Conservation (phyloP, 2,329 filamentous ascomycete species). For the Cercospora berteroae region DNA sequence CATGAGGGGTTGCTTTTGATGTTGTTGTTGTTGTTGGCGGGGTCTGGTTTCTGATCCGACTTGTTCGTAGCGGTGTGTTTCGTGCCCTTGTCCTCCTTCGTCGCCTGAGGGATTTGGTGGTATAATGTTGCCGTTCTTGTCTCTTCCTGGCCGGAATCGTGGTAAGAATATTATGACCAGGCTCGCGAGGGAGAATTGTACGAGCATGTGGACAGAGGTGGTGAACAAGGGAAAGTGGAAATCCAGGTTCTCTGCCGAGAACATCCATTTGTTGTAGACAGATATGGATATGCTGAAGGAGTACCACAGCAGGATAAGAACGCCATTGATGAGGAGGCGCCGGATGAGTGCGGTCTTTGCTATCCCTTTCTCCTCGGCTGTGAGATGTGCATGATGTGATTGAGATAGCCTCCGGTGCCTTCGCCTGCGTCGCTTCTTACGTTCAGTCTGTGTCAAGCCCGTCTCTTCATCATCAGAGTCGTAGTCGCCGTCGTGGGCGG, state of each 20-base stretch:
- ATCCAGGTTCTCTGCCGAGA: constrained; percentile 77
- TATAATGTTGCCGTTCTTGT: constrained; percentile 14
- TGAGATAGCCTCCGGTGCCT: constrained; percentile 65
- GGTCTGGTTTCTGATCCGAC: constrained; percentile 15
- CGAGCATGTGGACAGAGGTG: constrained; percentile 90
- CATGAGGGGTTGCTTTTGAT: constrained; percentile 62
- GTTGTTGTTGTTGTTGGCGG: constrained; percentile 14
- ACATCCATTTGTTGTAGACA: constrained; percentile 99
- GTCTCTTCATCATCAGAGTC: constrained; percentile 74
- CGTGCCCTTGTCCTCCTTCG: neutral
- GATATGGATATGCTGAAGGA: constrained; percentile 91
- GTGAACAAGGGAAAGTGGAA: constrained; percentile 96
- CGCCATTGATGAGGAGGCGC: constrained; percentile 68
- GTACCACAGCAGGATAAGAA: constrained; percentile 83
- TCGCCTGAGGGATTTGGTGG: neutral
- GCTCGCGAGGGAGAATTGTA: constrained; percentile 80
- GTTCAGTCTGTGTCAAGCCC: constrained; percentile 71
- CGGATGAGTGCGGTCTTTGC: constrained; percentile 72
- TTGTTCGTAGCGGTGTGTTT: constrained; percentile 18
- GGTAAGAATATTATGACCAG: constrained; percentile 80
- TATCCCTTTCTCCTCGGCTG: constrained; percentile 66
- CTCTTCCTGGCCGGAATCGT: constrained; percentile 68
- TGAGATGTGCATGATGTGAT: constrained; percentile 62
- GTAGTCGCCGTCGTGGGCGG: constrained; percentile 9
- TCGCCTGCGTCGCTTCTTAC: constrained; percentile 60